Base-by-base conservation (phyloP, 2,329 filamentous ascomycete species). In the Venturia aucupariae region DNA sequence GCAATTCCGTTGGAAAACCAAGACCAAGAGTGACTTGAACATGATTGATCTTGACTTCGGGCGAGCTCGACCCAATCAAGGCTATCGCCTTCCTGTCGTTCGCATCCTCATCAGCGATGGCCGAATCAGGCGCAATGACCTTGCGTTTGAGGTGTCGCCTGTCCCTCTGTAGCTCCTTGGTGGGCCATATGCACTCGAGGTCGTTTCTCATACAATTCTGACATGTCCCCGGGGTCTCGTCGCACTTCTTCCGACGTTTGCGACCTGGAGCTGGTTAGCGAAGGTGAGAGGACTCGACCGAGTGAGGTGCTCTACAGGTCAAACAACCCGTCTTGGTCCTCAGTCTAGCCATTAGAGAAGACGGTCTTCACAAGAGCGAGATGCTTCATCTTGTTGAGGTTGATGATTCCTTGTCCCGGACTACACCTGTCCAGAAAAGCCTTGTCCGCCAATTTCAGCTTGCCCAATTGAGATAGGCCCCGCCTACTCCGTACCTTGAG, bases 201-300 rank as follows among this genome's bases (percentile, higher is more conserved):
- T 15, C 38, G n/a, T 42, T 61, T 38, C 59, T 41, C 38, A 30
- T 19, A 32, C 59, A 61, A 13, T 61, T 61, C n/a, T 61, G 38
- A 32, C 35, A 61, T 10, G 11, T 42, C 2, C 17, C 59, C 11
- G 38, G 59, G 15, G 35, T 61, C 59, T 61, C 59, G 7, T 61
- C 59, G 42, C 59, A 61, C n/a, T 61, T 61, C 42, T 61, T 61
- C 15, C 59, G 59, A 46, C 59, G 59, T 41, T 32, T 61, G 10
- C 59, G 59, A 24, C 59, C 59, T 61, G 38, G 8, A 4, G 3
- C 4, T n/a, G 1, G 15, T 46, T 30, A 46, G 59, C 4, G 59
- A 17, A 39, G n/a, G 22, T 42, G 11, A 19, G 11, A 19, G 35
- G 5, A 38, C 35, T 8, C 35, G 35, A 38, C 11, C 35, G 35